Base-by-base conservation (phyloP, 352 stramenopile species). In the Blastocystis hominis region DNA sequence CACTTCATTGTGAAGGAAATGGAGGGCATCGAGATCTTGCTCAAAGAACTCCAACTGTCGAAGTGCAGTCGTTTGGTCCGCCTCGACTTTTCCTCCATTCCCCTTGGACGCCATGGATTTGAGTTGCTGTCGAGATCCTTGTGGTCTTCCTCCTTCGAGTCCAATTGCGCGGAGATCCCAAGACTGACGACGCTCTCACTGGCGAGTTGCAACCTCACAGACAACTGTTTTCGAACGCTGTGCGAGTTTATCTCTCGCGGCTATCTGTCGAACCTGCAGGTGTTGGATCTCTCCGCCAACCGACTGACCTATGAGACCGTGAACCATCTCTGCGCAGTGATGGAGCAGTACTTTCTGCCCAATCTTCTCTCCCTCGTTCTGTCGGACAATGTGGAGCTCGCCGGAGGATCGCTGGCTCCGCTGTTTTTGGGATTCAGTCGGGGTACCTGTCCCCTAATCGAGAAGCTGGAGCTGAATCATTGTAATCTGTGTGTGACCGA, bases 271-370 rank as follows among this genome's bases (percentile, higher is more conserved):
- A 84, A 84, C 44, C 72, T 84, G n/a, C 2, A 53, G n/a, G 9
- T 47, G 7, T 53, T 84, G 20, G 72, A 84, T 46, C 56, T 84
- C 36, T 66, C 72, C n/a, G 50, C 13, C 40, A 84, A 84, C 38
- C 55, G 72, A 54, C 72, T 84, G 24, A 66, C 72, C 5, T 30
- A 34, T 40, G 72, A 38, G 9, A 2, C 46, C 1, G 34, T 84
- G n/a, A 24, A 47, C 40, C 15, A 66, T 4, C 30, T 84, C 53
- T 66, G 30, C 36, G 24, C 1, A 36, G 34, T 84, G 47, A 34
- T 64, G 5, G 30, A 30, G 13, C 72, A 56, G 20, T 84, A 68
- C 56, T 53, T 69, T 53, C 36, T 59, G 34, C 72, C 72, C n/a
- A 84, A 84, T 46, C 72, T 84, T 24, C 50, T 44, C 36, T 84